A percentile compares a stretch with the other conserved stretches of the same genome.
Evolutionary conservation across 2,329 filamentous ascomycete genomes (phyloP).

Genomic region (Aspergillus pseudonomiae): DNA sequence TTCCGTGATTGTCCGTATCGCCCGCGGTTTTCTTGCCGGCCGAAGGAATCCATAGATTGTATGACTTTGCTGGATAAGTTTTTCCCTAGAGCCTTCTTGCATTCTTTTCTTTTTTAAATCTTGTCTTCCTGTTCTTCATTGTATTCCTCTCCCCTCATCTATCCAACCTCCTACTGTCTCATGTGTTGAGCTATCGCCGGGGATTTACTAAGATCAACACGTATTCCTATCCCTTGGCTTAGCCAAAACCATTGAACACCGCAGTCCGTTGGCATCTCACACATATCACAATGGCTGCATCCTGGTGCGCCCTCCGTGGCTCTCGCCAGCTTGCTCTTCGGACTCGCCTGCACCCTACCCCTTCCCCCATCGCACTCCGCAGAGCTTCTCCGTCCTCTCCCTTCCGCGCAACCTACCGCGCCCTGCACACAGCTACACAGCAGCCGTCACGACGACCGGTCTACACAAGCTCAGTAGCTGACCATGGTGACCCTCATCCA

Average conservation of each 20-base stretch:
- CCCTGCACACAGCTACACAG: conserved; percentile 32
- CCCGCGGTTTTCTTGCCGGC: conserved; percentile 21
- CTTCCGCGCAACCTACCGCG: conserved; percentile 34
- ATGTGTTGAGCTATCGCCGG: conserved; percentile 7
- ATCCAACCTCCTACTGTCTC: neutral
- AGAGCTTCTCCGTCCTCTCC: conserved; percentile 32
- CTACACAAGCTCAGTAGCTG: conserved; percentile 87
- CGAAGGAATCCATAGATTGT: conserved; percentile 6
- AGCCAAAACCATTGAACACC: neutral
- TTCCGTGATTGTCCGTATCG: conserved; percentile 20
- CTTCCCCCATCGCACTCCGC: conserved; percentile 26
- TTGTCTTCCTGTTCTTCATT: conserved; percentile 10
- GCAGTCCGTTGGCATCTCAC: conserved; percentile 1
- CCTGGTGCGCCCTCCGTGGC: conserved; percentile 38
- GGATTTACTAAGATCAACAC: neutral
- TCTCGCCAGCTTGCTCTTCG: conserved; percentile 40
- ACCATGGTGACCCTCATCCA: conserved; percentile 63
- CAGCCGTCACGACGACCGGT: conserved; percentile 53
- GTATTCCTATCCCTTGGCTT: conserved; percentile 4
- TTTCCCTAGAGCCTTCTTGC: conserved; percentile 4
- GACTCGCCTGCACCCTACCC: conserved; percentile 30
- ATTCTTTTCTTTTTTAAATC: conserved; percentile 6
- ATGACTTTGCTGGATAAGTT: neutral
- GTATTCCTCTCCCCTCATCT: neutral
- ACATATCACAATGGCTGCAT: conserved; percentile 34